These are phyloP conservation scores for Botrytis byssoidea DNA, from an alignment of 2,329 filamentous ascomycete species.

Conservation along the genomic window DNA sequence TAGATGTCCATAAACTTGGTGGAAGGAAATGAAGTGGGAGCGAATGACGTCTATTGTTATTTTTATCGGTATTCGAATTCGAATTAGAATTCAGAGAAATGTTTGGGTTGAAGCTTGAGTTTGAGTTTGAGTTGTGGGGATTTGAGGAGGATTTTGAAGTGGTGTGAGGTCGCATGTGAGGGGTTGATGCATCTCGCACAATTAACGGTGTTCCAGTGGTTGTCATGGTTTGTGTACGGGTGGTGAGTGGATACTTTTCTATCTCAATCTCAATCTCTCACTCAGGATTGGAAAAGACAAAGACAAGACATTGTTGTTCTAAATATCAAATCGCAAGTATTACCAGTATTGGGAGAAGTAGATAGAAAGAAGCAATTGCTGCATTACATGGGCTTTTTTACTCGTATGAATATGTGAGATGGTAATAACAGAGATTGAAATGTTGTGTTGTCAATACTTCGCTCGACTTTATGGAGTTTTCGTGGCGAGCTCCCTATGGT, in stretches of 20 bases:
- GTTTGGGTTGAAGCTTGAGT: not conserved
- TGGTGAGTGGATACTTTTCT: slow-evolving; percentile 11
- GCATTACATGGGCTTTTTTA: slow-evolving; percentile 11
- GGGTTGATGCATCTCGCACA: slow-evolving; percentile 14
- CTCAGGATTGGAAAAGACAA: not conserved
- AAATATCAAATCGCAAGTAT: not conserved
- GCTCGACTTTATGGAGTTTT: slow-evolving; percentile 1
- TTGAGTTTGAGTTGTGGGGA: slow-evolving; percentile 5
- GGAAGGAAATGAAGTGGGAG: slow-evolving; percentile 38
- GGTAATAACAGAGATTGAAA: not conserved
- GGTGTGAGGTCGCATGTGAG: slow-evolving; percentile 21
- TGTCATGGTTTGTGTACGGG: slow-evolving; percentile 11
- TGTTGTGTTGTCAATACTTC: slow-evolving; percentile 8
- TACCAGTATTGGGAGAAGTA: not conserved
- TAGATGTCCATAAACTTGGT: slow-evolving; percentile 36
- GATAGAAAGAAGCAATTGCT: not conserved
- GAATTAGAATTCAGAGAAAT: not conserved
- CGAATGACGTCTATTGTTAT: slow-evolving; percentile 32
- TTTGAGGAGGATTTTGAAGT: slow-evolving; percentile 16
- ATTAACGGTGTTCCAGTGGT: slow-evolving; percentile 11
- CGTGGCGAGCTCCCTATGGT: slow-evolving; percentile 20
- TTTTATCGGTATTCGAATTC: slow-evolving; percentile 1
- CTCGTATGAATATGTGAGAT: slow-evolving; percentile 2
- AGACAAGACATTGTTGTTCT: not conserved
- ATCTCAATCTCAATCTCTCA: not conserved